Base-by-base conservation (phyloP, 179 eudicot species). In the Gypsophila paniculata region DNA sequence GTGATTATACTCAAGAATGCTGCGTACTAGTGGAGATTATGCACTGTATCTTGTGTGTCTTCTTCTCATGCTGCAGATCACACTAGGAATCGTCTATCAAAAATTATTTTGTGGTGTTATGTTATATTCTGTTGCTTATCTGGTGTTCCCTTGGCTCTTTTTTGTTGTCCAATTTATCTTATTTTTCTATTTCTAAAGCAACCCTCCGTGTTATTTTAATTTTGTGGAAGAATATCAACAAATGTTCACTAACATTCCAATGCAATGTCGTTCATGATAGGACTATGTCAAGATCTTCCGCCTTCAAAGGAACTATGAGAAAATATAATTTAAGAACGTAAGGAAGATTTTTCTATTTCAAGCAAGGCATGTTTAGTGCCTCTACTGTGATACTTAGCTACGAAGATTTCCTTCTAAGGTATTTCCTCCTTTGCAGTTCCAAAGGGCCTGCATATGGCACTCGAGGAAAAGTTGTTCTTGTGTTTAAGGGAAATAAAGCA, bases 401-500 rank as follows among this genome's bases (percentile, higher is more conserved):
- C 52, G 39, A 8, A 46, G 36, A n/a, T 14, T 25, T 68, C 59
- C 13, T 25, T 9, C 46, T 26, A 25, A 8, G 23, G 38, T 26
- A 32, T 21, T 9, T 57, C 26, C 36, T n/a, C 44, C 36, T 29
- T 69, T 17, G 14, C 68, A 44, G 79, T 12, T 82, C 60, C 80
- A 94, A 97, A 86, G 99, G 96, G 60, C 99, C 97, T 51, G 36
- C 86, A 17, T 79, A 82, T 81, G 97, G 99, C 69, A 82, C 75
- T 69, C 82, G 80, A 75, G 97, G 99, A 39, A 87, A 94, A 84
- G 97, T 94, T 66, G 82, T 89, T 42, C 91, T 94, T 82, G 84
- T 87, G 55, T 94, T 88, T 71, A 91, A 88, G 80, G 97, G 88
- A 70, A 94, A 94, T 46, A 85, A 84, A 59, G 81, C 86, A 49